Evolutionary conservation across 352 stramenopile genomes (phyloP), one percentile per base, ranked within the genome.

Genomic region (Phytophthora cajani): DNA sequence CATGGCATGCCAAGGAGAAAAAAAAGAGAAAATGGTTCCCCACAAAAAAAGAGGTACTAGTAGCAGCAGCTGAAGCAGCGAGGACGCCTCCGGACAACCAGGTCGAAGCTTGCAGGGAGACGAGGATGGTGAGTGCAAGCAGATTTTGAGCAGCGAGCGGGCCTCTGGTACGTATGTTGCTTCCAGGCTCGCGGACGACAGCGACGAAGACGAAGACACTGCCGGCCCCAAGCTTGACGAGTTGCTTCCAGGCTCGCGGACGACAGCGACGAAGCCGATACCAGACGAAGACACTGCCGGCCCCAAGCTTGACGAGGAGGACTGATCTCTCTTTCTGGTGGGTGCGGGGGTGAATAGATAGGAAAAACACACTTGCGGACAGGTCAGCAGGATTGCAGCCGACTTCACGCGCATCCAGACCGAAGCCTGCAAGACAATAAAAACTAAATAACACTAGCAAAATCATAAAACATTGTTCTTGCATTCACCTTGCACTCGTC

Each of bases 381-480:
- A 17, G 38, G 38, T n/a, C 38, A 44, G 12, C 12, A 44, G 38
- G 38, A 44, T 33, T 46, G 58, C 47, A 53, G 27, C 56, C 54
- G 57, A n/a, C 40, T 25, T 53, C 46, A 8, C 16, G 12, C 59
- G 32, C 38, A n/a, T 52, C 53, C 7, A 32, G 58, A 55, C 62
- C 36, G 61, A 64, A 64, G 52, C 19, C 44, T 71, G 42, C 55
- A 74, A 69, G 62, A 69, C 51, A 69, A 80, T 65, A 78, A 77
- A 74, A 78, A 75, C 19, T 62, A 78, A 75, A 78, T 69, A 76
- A 76, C 36, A 77, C 19, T 67, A 75, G 58, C 67, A 77, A 80
- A 74, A 68, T 42, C 59, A 65, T 50, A 62, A 47, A 30, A 62
- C 56, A 54, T 59, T 70, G 25, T n/a, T 61, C 16, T 6, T 14